Evolutionary conservation across 306 rosid genomes (phyloP), one percentile per base, ranked within the genome.

Genomic region (Rosa lucieae): DNA sequence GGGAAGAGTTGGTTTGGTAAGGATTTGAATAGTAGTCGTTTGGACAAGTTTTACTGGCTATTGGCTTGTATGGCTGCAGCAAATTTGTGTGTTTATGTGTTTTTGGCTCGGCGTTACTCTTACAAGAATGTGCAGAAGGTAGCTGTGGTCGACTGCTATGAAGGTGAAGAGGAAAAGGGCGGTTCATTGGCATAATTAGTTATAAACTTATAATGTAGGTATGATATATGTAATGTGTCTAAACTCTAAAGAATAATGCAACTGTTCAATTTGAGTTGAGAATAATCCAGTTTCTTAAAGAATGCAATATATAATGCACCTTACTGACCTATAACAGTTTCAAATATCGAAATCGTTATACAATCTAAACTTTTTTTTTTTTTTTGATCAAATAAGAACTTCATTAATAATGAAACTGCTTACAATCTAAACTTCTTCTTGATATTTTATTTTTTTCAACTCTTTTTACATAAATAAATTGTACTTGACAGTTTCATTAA

Each of bases 31-130:
- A 83, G 83, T 62, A 92, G 98, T 79, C 83, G 94, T 2, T 76
- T 94, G 85, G 98, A 94, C 88, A 94, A 87, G 62, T 94, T 94
- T 40, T 94, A 89, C 35, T 89, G 96, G 97, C 87, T 94, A 5
- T 73, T 94, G 76, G 97, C 93, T 15, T 90, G 66, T 1, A 79
- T 91, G 6, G n/a, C 82, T 0, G 81, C 92, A 0, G 84, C 77
- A 70, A 89, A 95, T 72, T 72, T 91, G 78, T 87, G 82, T 74
- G 39, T 89, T n/a, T 95, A 84, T 77, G 92, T 89, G 58, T 85
- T 89, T 81, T 29, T 93, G 82, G 98, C 99, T n/a, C 86, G 96
- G 15, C 76, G 90, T 52, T 93, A 91, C 75, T 84, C 92, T 6
- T 95, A 95, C 82, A 95, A 95, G 78, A 89, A 75, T 80, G 97